Evolutionary conservation across 306 rosid genomes (phyloP).

Genomic region (Pyrus pyrifolia): DNA sequence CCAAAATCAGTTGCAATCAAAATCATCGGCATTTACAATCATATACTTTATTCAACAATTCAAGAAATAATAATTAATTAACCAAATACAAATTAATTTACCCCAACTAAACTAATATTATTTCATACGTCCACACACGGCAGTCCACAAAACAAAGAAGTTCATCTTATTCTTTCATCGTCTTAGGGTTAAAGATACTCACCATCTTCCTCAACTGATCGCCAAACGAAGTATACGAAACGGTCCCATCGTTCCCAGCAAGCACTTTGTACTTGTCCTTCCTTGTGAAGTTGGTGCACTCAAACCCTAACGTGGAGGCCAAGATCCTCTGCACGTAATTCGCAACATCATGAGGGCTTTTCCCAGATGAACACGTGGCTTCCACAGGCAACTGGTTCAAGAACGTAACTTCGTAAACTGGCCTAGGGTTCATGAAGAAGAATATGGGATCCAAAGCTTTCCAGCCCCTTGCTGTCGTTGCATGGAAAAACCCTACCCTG

Average conservation of each 20-base stretch:
- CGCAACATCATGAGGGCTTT: constrained; percentile 86
- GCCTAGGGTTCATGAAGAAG: constrained; percentile 95
- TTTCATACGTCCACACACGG: neutral
- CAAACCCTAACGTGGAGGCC: constrained; percentile 82
- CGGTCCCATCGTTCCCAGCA: constrained; percentile 92
- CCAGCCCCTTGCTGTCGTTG: constrained; percentile 91
- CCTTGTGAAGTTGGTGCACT: constrained; percentile 82
- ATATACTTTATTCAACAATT: neutral
- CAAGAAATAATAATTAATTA: neutral
- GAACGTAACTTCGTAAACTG: constrained; percentile 84
- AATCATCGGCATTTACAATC: neutral
- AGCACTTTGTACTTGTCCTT: constrained; percentile 79
- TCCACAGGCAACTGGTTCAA: constrained; percentile 78
- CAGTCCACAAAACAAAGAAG: neutral
- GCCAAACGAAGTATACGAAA: constrained; percentile 31
- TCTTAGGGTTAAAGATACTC: constrained; percentile 6
- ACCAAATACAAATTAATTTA: neutral
- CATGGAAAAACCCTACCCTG: constrained; percentile 87
- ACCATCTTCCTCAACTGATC: constrained; percentile 44
- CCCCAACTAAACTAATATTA: neutral
- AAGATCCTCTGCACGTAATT: constrained; percentile 83
- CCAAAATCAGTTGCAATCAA: neutral
- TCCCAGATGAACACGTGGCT: constrained; percentile 82
- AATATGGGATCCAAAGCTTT: constrained; percentile 76
- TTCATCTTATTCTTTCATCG: neutral